Base-by-base conservation (phyloP, 495 filamentous ascomycete genomes). In the Neurospora sp. region DNA sequence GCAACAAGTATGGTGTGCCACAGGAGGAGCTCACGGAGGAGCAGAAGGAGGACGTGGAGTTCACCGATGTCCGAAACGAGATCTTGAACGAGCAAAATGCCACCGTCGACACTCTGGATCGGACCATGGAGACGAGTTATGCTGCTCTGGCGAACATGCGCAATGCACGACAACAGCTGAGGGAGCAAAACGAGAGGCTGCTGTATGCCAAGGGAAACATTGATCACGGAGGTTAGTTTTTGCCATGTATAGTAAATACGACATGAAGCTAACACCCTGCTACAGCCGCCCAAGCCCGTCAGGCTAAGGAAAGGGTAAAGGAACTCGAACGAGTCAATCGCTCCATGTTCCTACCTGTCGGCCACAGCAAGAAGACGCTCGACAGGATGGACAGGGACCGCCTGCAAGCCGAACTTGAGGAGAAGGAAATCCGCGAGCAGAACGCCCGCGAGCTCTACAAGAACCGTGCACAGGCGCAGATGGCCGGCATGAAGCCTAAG, bases 31-130 rank as follows among this genome's bases (percentile, higher is more conserved):
- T 97, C 69, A 97, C 93, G 0, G 91, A 89, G 4, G 93, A 80
- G 87, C 80, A 76, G 65, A 71, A 81, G 53, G 72, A 83, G 65
- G 80, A 79, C 31, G 59, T 82, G 61, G 78, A 85, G 69, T 71
- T 73, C 44, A 68, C 75, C 11, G 88, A 87, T 1, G 87, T 90
- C 42, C 94, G 94, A 79, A 85, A 90, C 69, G 85, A 96, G 75
- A 95, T 95, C 73, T 85, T 86, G 14, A 89, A 90, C 73, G 87
- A 92, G 72, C 96, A 94, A 80, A 87, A 92, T 75, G 88, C 91
- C 44, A 91, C 93, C 79, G 88, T 93, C 12, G 84, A 88, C 2
- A 90, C 91, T 0, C 91, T 91, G 4, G 85, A 89, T 5, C 94
- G 93, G 78, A 89, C 90, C 2, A 82, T 92, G 12, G 85, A 44